phyloP scores from a whole-genome alignment of 2,329 filamentous ascomycete species.

The Colletotrichum siamense region DNA sequence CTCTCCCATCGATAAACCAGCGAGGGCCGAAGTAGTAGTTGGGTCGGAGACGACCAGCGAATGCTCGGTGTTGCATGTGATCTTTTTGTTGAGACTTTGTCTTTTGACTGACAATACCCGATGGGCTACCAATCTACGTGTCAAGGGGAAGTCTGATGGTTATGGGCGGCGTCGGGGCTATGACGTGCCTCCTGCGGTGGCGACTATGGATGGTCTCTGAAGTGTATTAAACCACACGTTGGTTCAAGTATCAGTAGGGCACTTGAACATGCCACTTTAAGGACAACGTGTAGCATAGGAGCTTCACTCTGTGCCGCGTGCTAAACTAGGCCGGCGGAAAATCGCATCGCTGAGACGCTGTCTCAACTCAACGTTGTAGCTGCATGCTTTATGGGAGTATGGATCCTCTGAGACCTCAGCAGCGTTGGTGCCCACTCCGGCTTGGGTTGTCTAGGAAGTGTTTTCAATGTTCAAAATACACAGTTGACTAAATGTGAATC shows the following conservation, averaged over 20 bases:
- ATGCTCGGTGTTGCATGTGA: conserved; percentile 1
- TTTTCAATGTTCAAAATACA: not conserved
- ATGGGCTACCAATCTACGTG: not conserved
- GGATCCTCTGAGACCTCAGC: too few species aligned
- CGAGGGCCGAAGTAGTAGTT: conserved; percentile 9
- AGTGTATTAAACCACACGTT: not conserved
- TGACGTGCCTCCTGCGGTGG: not conserved
- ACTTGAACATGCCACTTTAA: not conserved
- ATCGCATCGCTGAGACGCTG: not conserved
- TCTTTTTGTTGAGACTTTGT: not conserved
- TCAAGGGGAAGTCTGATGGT: not conserved
- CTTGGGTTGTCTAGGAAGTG: not conserved
- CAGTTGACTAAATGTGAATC: not conserved
- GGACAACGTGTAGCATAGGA: not conserved
- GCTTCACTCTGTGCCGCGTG: not conserved
- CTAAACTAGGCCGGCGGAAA: not conserved
- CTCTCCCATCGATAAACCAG: conserved; percentile 10
- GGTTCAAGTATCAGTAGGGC: not conserved
- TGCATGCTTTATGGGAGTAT: too few species aligned
- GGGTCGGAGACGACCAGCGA: conserved; percentile 14
- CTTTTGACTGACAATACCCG: not conserved
- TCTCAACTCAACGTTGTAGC: not conserved
- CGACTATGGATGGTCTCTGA: not conserved
- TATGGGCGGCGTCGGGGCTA: not conserved
- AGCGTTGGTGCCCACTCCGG: not conserved